Base-by-base conservation (phyloP, 345 rosid genomes). In the Eucalyptus caleyi region DNA sequence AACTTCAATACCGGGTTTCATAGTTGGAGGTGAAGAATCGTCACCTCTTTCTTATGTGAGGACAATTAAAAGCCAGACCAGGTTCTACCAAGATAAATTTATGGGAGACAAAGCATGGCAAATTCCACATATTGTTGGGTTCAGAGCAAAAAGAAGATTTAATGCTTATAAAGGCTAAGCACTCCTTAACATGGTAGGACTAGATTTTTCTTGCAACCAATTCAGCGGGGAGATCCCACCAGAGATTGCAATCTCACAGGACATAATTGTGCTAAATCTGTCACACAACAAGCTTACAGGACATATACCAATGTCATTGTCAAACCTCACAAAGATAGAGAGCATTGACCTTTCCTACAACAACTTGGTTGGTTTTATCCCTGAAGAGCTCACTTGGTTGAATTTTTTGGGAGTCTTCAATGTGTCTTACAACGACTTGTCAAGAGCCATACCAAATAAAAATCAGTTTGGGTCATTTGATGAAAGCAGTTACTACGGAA, bases 91-190 rank as follows among this genome's bases (percentile, higher is more conserved):
- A 2, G 3, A 26, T 59, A 26, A 4, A 24, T 9, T 2, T 23
- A 1, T 23, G 0, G 30, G 0, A 9, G 6, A 24, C 0, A 1
- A 5, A 9, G 3, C 2, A 11, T 11, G 2, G 1, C 4, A 1
- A 11, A 3, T 60, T 60, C 32, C 67, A 27, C 67, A 60, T 60
- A 11, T 27, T 60, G 67, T 11, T 27, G 16, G 67, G 32, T 60
- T 60, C 32, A 27, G 1, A 5, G 0, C 67, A 60, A 60, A 60
- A 27, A 27, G 16, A 60, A 27, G 67, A 0, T 60, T 11, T 60
- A 0, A 60, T 60, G 30, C 32, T 60, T 60, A 60, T 0, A 27
- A 27, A 27, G 67, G 32, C 67, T 60, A 27, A 1, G 1, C 8
- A 27, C 67, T 60, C 4, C 67, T 60, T 27, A 27, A 60, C 30